Evolutionary conservation across 164 flowering plant species (phyloP).

Genomic region (Tetracentron sinense): DNA sequence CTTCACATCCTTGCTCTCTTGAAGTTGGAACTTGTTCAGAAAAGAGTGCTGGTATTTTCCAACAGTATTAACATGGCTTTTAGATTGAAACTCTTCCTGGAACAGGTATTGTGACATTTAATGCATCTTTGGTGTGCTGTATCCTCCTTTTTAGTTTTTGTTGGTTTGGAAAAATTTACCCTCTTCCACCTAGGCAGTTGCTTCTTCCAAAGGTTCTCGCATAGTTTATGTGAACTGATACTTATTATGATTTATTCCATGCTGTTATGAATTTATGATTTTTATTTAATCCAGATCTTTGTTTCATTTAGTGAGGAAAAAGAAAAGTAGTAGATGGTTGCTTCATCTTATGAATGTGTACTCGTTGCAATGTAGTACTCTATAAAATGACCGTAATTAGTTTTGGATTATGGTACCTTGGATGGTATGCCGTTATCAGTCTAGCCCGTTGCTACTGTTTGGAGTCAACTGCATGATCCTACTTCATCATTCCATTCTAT

Average conservation of each 20-base stretch:
- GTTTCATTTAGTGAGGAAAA: neutral
- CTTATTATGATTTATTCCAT: no score
- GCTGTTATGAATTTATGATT: no score
- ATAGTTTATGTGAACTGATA: no score
- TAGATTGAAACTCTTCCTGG: conserved; percentile 80
- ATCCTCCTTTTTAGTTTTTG: neutral
- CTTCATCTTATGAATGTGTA: neutral
- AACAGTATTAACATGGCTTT: conserved; percentile 82
- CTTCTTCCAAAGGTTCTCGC: no score
- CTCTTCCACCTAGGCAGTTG: no score
- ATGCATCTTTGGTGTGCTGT: neutral
- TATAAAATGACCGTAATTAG: neutral
- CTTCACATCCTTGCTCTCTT: conserved; percentile 79
- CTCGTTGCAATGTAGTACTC: neutral
- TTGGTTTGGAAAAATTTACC: neutral
- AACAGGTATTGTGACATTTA: conserved; percentile 59
- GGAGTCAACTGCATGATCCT: no score
- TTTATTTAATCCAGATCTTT: neutral
- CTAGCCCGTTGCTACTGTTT: no score
- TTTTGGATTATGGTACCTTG: no score
- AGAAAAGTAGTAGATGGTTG: neutral
- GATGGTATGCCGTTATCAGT: no score
- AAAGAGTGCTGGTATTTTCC: conserved; percentile 79
- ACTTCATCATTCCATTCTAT: no score
- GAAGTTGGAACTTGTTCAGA: conserved; percentile 84